Percentiles rank a stretch among this genome's conserved stretches.
These are phyloP conservation scores for Suillus sp. DNA, from an alignment of 768 basidiomycete genomes.

Conservation along the genomic window DNA sequence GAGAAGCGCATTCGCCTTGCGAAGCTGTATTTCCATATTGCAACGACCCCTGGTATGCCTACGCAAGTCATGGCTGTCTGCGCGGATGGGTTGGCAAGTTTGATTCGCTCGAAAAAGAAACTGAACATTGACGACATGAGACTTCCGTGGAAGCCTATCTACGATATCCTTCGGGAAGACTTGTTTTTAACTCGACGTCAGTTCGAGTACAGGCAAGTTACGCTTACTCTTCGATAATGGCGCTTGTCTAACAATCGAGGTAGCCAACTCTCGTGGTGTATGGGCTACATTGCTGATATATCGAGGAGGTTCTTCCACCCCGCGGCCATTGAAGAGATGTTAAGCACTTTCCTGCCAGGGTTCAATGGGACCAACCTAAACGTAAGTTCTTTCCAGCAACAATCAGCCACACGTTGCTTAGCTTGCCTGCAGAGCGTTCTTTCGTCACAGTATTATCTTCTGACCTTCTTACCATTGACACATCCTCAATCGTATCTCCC, in stretches of 20 bases:
- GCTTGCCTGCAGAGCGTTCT: conserved; percentile 80
- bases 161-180: conserved; percentile 67
- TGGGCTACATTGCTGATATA: conserved; percentile 70
- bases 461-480: conserved; percentile 81
- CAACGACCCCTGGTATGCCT: conserved; percentile 76
- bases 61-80: conserved; percentile 66
- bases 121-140: conserved; percentile 76
- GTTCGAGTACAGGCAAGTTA: conserved; percentile 73
- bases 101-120: conserved; percentile 73
- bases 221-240: conserved; percentile 5
- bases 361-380: conserved; percentile 76
- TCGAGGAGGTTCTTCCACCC: conserved; percentile 88
- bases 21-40: conserved; percentile 77
- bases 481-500: conserved; percentile 85
- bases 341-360: conserved; percentile 78
- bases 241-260: not conserved
- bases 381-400: conserved; percentile 45
- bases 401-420: conserved; percentile 26
- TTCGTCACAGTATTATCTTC: conserved; percentile 81
- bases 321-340: conserved; percentile 83
- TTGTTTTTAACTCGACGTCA: conserved; percentile 76
- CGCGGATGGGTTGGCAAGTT: conserved; percentile 59
- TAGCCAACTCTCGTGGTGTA: conserved; percentile 76
- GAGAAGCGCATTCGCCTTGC: conserved; percentile 72
- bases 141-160: conserved; percentile 82